phyloP scores from a whole-genome alignment of 176 grass and related monocot species.

The Triticum monococcum region DNA sequence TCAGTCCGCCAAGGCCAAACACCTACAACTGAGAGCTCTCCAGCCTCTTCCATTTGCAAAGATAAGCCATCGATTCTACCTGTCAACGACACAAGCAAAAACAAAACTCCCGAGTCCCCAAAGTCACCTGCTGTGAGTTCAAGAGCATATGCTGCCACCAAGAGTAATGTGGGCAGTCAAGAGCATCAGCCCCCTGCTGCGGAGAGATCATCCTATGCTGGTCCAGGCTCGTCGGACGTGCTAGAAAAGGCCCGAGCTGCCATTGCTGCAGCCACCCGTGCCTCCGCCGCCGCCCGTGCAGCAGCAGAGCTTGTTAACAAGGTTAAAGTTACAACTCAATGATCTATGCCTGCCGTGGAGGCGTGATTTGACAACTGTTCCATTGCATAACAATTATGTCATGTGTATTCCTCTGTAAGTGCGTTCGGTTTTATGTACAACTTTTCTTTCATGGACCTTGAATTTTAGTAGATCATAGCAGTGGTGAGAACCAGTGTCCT shows the following conservation, averaged over 20 bases:
- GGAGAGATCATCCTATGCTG: slow-evolving; percentile 38
- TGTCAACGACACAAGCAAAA: slow-evolving; percentile 22
- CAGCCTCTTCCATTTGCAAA: slow-evolving; percentile 26
- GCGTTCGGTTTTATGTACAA: background rate
- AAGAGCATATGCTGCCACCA: slow-evolving; percentile 25
- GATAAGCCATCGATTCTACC: slow-evolving; percentile 20
- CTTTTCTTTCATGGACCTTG: background rate
- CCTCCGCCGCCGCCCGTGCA: slow-evolving; percentile 70
- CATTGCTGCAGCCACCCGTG: slow-evolving; percentile 68
- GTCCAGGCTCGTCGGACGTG: slow-evolving; percentile 52
- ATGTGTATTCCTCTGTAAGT: background rate
- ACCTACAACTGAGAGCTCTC: slow-evolving; percentile 36
- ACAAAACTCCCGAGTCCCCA: slow-evolving; percentile 37
- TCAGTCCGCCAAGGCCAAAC: slow-evolving; percentile 31
- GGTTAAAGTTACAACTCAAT: slow-evolving; percentile 49
- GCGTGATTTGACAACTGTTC: background rate
- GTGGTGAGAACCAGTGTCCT: background rate
- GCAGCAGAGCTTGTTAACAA: slow-evolving; percentile 82
- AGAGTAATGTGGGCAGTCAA: background rate
- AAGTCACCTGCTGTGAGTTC: slow-evolving; percentile 17
- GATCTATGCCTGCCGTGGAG: background rate
- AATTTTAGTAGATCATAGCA: background rate
- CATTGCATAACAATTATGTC: background rate
- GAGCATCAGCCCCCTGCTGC: slow-evolving; percentile 20
- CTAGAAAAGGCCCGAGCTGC: slow-evolving; percentile 72